Conservation (phyloP, 768 basidiomycete species). For the Lentinula guzmanii region DNA sequence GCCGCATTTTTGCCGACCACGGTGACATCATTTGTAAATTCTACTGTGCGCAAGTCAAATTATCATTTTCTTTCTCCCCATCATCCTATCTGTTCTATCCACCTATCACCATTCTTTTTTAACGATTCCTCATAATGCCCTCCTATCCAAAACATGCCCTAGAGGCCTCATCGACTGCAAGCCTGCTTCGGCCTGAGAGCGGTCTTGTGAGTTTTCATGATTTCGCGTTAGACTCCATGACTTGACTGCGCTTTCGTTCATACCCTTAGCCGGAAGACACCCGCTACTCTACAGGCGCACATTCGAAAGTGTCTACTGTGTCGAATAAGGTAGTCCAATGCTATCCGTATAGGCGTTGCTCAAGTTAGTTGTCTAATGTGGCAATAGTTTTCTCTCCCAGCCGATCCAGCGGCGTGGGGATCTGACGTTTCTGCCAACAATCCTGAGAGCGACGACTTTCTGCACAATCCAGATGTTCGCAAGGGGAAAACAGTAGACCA, state of each 20-base stretch:
- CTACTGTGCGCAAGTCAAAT: neutral
- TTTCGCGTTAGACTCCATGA: neutral
- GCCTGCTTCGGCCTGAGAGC: neutral
- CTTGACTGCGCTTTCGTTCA: neutral
- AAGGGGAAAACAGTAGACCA: slow-evolving; percentile 26
- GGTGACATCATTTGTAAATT: slow-evolving; percentile 2
- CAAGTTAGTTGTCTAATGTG: neutral
- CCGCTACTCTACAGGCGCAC: slow-evolving; percentile 34
- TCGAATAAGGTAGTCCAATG: slow-evolving; percentile 35
- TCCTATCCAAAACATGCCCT: neutral
- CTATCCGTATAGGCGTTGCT: neutral
- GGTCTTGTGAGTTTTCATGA: neutral
- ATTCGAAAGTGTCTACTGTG: slow-evolving; percentile 26
- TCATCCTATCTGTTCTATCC: slow-evolving; percentile 13
- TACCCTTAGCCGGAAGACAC: neutral
- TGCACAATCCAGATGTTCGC: slow-evolving; percentile 56
- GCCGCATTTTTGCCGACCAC: too few species aligned
- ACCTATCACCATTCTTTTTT: slow-evolving; percentile 15
- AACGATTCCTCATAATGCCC: slow-evolving; percentile 17
- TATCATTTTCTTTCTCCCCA: slow-evolving; percentile 8
- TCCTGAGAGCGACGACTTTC: slow-evolving; percentile 63
- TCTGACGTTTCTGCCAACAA: slow-evolving; percentile 47
- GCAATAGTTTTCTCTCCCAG: slow-evolving; percentile 52
- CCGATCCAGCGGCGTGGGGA: slow-evolving; percentile 66
- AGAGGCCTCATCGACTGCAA: neutral